phyloP scores from a whole-genome alignment of 257 asterid genomes.

The Anisodus tanguticus region DNA sequence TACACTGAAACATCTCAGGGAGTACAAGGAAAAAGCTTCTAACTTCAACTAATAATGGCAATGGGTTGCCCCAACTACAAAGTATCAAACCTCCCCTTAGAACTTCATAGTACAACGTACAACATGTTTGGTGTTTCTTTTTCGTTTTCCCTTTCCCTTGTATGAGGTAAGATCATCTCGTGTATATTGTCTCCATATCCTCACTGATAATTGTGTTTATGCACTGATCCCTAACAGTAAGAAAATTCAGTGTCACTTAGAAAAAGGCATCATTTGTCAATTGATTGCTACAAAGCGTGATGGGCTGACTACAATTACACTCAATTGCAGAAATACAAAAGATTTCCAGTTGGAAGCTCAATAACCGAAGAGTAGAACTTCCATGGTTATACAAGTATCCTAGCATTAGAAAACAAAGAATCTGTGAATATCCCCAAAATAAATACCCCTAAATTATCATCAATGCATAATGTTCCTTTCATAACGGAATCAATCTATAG shows the following conservation, averaged over 20 bases:
- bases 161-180: not conserved
- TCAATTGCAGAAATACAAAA: not conserved
- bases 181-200: not conserved
- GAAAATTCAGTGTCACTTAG: not conserved
- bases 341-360: not conserved
- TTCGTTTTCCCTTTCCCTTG: not conserved
- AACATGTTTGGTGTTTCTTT: not conserved
- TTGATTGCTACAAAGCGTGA: not conserved
- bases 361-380: not conserved
- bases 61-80: not conserved
- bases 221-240: not conserved
- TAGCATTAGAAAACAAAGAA: not conserved
- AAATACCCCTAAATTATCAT: not conserved
- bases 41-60: not conserved
- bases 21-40: not conserved
- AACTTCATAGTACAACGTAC: not conserved
- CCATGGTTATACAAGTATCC: not conserved
- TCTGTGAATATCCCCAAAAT: not conserved
- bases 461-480: slow-evolving; percentile 14
- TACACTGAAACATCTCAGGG: not conserved
- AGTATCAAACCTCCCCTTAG: not conserved
- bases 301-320: not conserved
- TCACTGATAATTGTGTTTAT: not conserved
- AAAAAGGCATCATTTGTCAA: not conserved
- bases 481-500: not conserved